These are phyloP conservation scores for Sporobolomyces roseus DNA, from an alignment of 768 basidiomycete genomes.

Conservation along the genomic window DNA sequence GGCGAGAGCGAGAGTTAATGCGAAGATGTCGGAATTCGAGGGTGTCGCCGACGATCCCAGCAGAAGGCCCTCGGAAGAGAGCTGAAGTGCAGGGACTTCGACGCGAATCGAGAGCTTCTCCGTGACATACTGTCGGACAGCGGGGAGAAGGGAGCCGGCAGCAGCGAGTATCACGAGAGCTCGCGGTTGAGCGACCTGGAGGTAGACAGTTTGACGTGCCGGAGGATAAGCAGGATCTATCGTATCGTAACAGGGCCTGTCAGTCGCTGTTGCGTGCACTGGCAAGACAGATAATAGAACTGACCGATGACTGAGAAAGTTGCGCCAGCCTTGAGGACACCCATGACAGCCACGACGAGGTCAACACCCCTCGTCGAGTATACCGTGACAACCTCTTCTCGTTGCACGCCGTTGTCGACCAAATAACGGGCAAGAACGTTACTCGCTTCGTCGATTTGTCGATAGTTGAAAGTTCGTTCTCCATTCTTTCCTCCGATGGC, in stretches of 20 bases:
- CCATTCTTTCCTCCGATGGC: slow-evolving; percentile 55
- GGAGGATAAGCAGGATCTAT: slow-evolving; percentile 95
- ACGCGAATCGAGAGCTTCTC: slow-evolving; percentile 77
- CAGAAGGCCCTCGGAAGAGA: slow-evolving; percentile 62
- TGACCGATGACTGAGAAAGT: slow-evolving; percentile 94
- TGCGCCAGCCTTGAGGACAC: slow-evolving; percentile 88
- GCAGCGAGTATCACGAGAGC: slow-evolving; percentile 85
- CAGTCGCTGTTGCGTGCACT: neutral
- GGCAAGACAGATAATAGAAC: slow-evolving; percentile 45
- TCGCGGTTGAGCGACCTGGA: slow-evolving; percentile 85
- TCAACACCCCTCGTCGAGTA: slow-evolving; percentile 96
- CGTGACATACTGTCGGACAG: slow-evolving; percentile 76
- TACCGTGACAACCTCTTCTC: slow-evolving; percentile 96
- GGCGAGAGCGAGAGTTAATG: slow-evolving; percentile 54
- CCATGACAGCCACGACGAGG: slow-evolving; percentile 94
- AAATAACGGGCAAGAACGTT: slow-evolving; percentile 89
- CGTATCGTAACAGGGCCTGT: neutral
- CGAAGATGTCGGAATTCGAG: slow-evolving; percentile 59
- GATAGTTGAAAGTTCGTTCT: slow-evolving; percentile 65
- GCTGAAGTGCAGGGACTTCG: slow-evolving; percentile 82
- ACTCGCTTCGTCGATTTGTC: slow-evolving; percentile 72
- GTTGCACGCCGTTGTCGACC: slow-evolving; percentile 73
- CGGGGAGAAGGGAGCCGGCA: slow-evolving; percentile 72
- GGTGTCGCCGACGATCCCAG: slow-evolving; percentile 58
- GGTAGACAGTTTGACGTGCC: slow-evolving; percentile 84